Base-by-base conservation (phyloP, 768 basidiomycete species). In the Boletus patriciae region DNA sequence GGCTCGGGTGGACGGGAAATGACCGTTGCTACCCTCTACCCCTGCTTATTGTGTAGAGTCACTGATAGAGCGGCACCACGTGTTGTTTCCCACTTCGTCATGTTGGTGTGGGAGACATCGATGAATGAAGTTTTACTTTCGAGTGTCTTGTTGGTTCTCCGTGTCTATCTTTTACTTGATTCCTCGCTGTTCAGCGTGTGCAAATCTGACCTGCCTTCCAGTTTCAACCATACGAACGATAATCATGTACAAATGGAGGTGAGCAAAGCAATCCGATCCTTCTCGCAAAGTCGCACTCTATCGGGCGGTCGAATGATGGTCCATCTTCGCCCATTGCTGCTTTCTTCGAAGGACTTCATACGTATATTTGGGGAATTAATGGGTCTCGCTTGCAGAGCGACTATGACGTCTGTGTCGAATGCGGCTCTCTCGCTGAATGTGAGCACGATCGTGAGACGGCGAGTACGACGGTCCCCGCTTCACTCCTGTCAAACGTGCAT, bases 231-330 rank as follows among this genome's bases (percentile, higher is more conserved):
- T 61, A 66, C 77, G 3, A 76, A 83, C 45, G 82, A 85, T 43
- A 83, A 90, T 64, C 83, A 86, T 62, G 80, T 90, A 54, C 87
- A 90, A 66, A 75, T 91, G 52, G 83, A 91, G 83, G 89, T 90
- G 67, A 47, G 73, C 66, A 46, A 57, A 48, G 52, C 44, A 55
- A 45, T 46, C 16, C 61, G 54, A 60, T 61, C 46, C 60, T 52
- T 69, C 54, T 42, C 37, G 38, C 55, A 48, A 44, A 44, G 55
- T 41, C 58, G 58, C 66, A 58, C 58, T 50, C 54, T 58, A 66
- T 68, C 66, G 61, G 57, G 47, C 27, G 46, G 40, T 25, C 52
- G 37, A 33, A 49, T 18, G 56, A 50, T 46, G 25, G 50, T 10
- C 31, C 42, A 16, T 55, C 57, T 49, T 54, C 27, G 18, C 43